Evolutionary conservation across 139 green algal genomes (phyloP).

Genomic region (Raphidocelis subcapitata): DNA sequence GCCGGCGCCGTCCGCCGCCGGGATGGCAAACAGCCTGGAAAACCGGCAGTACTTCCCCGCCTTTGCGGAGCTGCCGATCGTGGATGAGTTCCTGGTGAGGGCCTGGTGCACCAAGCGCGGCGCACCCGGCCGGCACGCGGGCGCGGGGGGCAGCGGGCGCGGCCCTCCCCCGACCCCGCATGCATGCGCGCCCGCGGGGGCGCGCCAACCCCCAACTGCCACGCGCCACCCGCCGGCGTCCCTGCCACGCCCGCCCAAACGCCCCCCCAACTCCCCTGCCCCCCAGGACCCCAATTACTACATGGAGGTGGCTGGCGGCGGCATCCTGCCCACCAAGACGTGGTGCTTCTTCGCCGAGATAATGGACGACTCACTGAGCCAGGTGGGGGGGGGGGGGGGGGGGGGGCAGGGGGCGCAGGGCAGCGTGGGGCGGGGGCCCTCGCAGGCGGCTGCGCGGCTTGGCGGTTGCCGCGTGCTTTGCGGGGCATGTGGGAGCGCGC

Average conservation of each 20-base stretch:
- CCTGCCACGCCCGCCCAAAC: too few relatives aligned
- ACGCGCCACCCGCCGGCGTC: not conserved
- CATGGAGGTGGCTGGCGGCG: conserved; percentile 3
- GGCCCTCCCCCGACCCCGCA: too few relatives aligned
- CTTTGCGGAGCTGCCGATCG: conserved; percentile 41
- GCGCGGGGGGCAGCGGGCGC: too few relatives aligned
- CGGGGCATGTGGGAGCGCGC: too few relatives aligned
- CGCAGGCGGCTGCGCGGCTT: too few relatives aligned
- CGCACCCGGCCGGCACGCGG: too few relatives aligned
- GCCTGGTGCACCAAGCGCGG: too few relatives aligned
- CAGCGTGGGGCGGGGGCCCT: not conserved
- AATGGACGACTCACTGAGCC: conserved; percentile 38
- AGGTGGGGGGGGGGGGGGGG: conserved; percentile 21
- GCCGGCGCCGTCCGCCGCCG: too few relatives aligned
- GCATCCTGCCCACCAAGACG: conserved; percentile 26
- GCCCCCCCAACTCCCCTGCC: too few relatives aligned
- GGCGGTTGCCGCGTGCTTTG: too few relatives aligned
- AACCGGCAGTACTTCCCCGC: conserved; percentile 46
- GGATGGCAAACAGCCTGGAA: conserved; percentile 17
- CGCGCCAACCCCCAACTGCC: too few relatives aligned
- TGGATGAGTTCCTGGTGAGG: conserved; percentile 29
- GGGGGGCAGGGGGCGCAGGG: not conserved
- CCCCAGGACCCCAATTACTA: conserved; percentile 1
- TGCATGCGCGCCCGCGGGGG: too few relatives aligned
- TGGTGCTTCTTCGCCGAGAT: conserved; percentile 61